Evolutionary conservation across 805 yeast genomes (phyloP), one percentile per base, ranked within the genome.

Genomic region (Dipodascus albidus): DNA sequence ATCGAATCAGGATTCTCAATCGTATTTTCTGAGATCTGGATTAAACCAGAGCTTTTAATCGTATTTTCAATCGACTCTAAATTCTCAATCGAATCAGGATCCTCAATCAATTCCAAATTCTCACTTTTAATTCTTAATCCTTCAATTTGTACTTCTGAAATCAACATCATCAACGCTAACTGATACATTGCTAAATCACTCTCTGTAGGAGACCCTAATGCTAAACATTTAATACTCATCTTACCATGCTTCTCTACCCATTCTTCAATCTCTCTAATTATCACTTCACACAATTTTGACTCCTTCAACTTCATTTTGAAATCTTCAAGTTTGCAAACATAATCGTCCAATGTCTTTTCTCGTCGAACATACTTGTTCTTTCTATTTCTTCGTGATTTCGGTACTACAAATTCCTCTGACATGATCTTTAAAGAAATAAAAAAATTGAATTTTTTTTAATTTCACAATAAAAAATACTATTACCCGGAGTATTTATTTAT

Each of bases 21-120:
- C n/a, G n/a, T n/a, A n/a, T n/a, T n/a, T n/a, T n/a, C n/a, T n/a
- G n/a, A n/a, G n/a, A n/a, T n/a, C n/a, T n/a, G n/a, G n/a, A n/a
- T n/a, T n/a, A n/a, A n/a, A n/a, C n/a, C n/a, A n/a, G n/a, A n/a
- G n/a, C n/a, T n/a, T n/a, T n/a, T n/a, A n/a, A n/a, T n/a, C n/a
- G n/a, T n/a, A 8, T 17, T 17, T 20, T 19, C 8, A n/a, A 9
- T 20, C 22, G 8, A 20, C 4, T 20, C 22, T 19, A 20, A 64
- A 53, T 1, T 67, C 68, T 41, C 61, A 51, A 3, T 55, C 47
- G 6, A 80, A 64, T 58, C 60, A 9, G 53, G 48, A 58, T 87
- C 95, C 15, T 65, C 58, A 1, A 69, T 68, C 56, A 84, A 83
- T 0, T 76, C 77, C 0, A 95, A 95, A 60, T 86, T 95, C 66